phyloP scores from a whole-genome alignment of 306 rosid species.

The Argentina anserina region DNA sequence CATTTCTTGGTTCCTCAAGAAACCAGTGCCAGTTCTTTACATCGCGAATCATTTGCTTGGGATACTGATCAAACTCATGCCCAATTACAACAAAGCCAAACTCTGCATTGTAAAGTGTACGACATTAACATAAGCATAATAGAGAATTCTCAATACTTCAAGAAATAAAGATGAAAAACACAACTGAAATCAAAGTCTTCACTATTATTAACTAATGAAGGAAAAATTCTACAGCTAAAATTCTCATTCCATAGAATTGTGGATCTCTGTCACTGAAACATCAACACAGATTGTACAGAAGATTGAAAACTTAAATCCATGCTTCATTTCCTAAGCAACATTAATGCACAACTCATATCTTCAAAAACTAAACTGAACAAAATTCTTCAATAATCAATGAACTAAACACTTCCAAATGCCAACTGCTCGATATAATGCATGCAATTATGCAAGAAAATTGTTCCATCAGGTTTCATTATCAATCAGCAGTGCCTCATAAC shows the following conservation, averaged over 20 bases:
- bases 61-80: slow-evolving; percentile 74
- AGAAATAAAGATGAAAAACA: neutral
- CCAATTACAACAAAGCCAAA: slow-evolving; percentile 73
- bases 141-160: neutral
- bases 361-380: neutral
- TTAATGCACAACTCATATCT: neutral
- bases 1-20: slow-evolving; percentile 56
- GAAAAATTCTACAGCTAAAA: neutral
- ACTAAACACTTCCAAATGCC: neutral
- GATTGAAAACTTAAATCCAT: neutral
- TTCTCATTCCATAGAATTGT: neutral
- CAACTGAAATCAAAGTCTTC: neutral
- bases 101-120: slow-evolving; percentile 45
- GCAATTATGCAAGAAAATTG: neutral
- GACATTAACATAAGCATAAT: slow-evolving; percentile 15
- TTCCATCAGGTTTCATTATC: neutral
- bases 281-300: neutral
- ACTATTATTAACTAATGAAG: neutral
- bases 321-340: neutral
- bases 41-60: slow-evolving; percentile 50
- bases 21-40: slow-evolving; percentile 76
- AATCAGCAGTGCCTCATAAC: neutral
- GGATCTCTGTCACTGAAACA: neutral
- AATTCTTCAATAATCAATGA: neutral
- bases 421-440: neutral